Evolutionary conservation across 1,139 yeast genomes (phyloP), one percentile per base, ranked within the genome.

Genomic region (Yamadazyma atmosphaerica): DNA sequence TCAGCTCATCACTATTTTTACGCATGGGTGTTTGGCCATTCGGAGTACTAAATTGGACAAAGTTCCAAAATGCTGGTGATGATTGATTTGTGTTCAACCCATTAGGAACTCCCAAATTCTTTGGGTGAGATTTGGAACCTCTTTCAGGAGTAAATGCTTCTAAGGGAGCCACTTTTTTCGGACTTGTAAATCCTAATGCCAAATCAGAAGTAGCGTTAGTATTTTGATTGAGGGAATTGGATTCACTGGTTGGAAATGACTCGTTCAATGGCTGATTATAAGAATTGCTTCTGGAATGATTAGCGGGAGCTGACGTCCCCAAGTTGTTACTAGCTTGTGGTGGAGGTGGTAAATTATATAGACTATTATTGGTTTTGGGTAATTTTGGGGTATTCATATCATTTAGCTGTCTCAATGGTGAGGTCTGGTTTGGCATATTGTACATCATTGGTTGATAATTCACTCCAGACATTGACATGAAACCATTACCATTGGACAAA

Each of bases 81-180:
- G 77, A 71, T 51, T 75, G 81, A 48, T 68, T 66, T 21, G 68
- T 56, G 39, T 55, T 61, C 30, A 45, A 35, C 1, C 60, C 63
- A 44, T 44, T 51, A 7, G 61, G 55, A 18, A 51, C 43, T 17
- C 51, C 50, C 28, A 46, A 34, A 18, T 50, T 50, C 43, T 37
- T 34, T 4, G 52, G 41, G 31, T 52, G 59, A 32, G 60, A 60
- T 34, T 72, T 68, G 19, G 78, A 71, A 1, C 92, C 92, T 35
- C 94, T 63, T 50, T 85, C 94, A 1, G 95, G 94, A 0, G 95
- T 86, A 51, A 83, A 85, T 1, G 94, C 92, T 56, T 85, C 94
- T 43, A 83, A 65, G 6, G 87, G 86, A 21, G 78, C 70, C 13
- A 80, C 72, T 38, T 78, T 78, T 52, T 79, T 83, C 6, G 79